These are phyloP conservation scores for Rhodocollybia butyracea DNA, from an alignment of 768 basidiomycete species.

Conservation along the genomic window DNA sequence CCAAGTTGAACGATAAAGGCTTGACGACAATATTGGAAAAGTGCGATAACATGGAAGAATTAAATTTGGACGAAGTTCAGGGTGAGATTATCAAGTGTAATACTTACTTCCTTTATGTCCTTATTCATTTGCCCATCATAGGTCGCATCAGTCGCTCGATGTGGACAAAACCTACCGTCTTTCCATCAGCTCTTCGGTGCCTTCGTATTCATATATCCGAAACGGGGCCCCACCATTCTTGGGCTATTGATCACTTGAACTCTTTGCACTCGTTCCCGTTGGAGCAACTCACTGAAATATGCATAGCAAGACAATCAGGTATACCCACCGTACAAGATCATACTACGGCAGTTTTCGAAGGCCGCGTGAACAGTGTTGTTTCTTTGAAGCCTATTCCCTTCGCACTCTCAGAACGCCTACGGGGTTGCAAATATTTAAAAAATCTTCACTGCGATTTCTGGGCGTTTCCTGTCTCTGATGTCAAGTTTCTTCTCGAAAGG, in stretches of 20 bases:
- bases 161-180: constrained; percentile 28
- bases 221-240: constrained; percentile 33
- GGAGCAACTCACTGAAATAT: constrained; percentile 19
- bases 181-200: constrained; percentile 23
- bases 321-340: constrained; percentile 18
- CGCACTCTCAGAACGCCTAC: constrained; percentile 25
- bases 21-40: constrained; percentile 29
- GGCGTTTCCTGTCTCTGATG: constrained; percentile 28
- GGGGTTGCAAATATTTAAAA: constrained; percentile 19
- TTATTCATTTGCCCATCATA: constrained; percentile 6
- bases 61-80: constrained; percentile 33
- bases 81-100: constrained; percentile 20
- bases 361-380: constrained; percentile 23
- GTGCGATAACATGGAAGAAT: constrained; percentile 28
- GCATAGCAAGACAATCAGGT: constrained; percentile 22
- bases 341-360: constrained; percentile 17
- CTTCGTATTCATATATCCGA: constrained; percentile 28
- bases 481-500: constrained; percentile 29
- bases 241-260: constrained; percentile 34
- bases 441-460: constrained; percentile 38
- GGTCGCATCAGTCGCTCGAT: constrained; percentile 32
- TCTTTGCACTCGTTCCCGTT: constrained; percentile 30
- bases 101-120: not conserved
- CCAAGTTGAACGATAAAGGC: constrained; percentile 34
- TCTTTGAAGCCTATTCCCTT: constrained; percentile 26